Base-by-base conservation (phyloP, 257 asterid species). In the Solanum clarkiae region DNA sequence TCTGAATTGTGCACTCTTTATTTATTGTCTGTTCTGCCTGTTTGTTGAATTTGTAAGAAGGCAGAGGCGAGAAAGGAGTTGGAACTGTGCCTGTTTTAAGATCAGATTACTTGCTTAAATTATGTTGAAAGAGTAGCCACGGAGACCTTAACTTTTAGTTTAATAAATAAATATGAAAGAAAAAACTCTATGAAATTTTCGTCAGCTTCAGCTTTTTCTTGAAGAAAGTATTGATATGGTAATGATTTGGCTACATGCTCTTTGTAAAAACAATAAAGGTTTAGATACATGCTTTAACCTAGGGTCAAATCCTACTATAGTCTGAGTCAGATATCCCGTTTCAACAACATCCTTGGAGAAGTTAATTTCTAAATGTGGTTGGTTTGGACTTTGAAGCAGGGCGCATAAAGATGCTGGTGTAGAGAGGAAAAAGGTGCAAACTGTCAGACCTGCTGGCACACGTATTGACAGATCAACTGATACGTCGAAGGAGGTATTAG, bases 401-500 rank as follows among this genome's bases (percentile, higher is more conserved):
- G 83, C 89, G 60, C 86, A 60, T 62, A 93, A 88, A 87, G 90
- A 88, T 84, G 84, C 91, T 42, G 86, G 84, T 63, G 54, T 54
- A 54, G 86, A 88, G 68, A 90, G 87, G 88, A 92, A 85, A 88
- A 87, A 45, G 15, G 84, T 81, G 5, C 55, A 44, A 62, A 80
- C 86, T 44, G 56, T 72, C 26, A 91, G 93, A n/a, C 90, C 94
- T 7, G 81, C 90, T 86, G 89, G 87, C 90, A 86, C 87, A 84
- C 90, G 79, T 88, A 89, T 84, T 84, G 93, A 92, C 32, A 93
- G 92, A 75, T 45, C 91, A 83, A 87, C 88, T 26, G 97, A 90
- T 85, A 93, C 88, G 85, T 90, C 92, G 86, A 93, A 91, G 87
- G 95, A 94, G 98, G 81, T 49, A 49, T 49, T 74, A 47, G 24